phyloP scores from a whole-genome alignment of 768 basidiomycete species.

The Amylocystis lapponica region DNA sequence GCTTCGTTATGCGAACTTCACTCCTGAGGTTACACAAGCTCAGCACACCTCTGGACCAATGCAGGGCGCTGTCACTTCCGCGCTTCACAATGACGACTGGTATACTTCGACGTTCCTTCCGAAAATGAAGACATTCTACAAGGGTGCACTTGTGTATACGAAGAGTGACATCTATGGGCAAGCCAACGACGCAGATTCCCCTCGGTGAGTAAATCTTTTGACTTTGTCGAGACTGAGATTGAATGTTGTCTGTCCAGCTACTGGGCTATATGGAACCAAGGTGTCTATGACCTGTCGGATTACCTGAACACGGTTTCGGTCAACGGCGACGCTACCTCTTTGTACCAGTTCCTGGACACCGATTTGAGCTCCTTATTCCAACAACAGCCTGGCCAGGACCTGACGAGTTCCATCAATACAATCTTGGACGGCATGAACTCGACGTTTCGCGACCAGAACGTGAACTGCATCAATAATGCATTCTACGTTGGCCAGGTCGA shows the following conservation, averaged over 20 bases:
- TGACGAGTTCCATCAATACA: slow-evolving; percentile 58
- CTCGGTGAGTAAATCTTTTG: slow-evolving; percentile 37
- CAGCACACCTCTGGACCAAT: slow-evolving; percentile 68
- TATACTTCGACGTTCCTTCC: slow-evolving; percentile 68
- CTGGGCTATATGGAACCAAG: slow-evolving; percentile 81
- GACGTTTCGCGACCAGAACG: slow-evolving; percentile 37
- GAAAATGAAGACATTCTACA: slow-evolving; percentile 68
- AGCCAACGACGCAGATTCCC: slow-evolving; percentile 23
- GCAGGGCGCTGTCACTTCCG: slow-evolving; percentile 38
- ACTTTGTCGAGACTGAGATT: background rate
- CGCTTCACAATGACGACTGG: slow-evolving; percentile 58
- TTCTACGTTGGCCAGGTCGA: slow-evolving; percentile 74
- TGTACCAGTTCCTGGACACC: slow-evolving; percentile 62
- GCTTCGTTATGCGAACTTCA: no score
- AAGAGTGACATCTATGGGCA: slow-evolving; percentile 37
- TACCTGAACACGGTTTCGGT: slow-evolving; percentile 68
- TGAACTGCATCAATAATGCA: slow-evolving; percentile 71
- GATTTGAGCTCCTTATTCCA: slow-evolving; percentile 65
- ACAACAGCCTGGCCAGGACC: slow-evolving; percentile 79
- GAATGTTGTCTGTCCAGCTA: slow-evolving; percentile 37
- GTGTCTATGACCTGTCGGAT: slow-evolving; percentile 83
- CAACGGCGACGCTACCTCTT: slow-evolving; percentile 38
- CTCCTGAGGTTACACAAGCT: slow-evolving; percentile 51
- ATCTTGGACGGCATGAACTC: slow-evolving; percentile 50
- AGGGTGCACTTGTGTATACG: slow-evolving; percentile 75